Evolutionary conservation across 2,329 filamentous ascomycete species (phyloP), one percentile per base, ranked within the genome.

Genomic region (Ophiostoma sp.): DNA sequence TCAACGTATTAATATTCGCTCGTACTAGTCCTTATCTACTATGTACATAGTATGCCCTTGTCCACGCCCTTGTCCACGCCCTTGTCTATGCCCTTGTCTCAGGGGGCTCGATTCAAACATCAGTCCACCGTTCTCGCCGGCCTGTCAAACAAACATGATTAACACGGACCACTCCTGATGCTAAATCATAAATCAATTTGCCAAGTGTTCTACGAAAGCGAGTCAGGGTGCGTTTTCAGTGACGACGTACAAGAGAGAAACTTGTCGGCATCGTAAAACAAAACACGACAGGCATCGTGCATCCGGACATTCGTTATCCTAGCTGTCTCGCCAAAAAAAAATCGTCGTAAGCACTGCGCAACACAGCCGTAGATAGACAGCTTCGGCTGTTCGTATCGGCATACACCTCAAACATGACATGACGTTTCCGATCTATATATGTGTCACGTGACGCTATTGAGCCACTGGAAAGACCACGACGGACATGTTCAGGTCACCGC

Each of bases 91-190:
- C 23, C 52, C 52, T 57, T 57, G 52, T 57, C 52, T 31, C 57
- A 62, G 57, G 57, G 54, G 27, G 27, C 27, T 62, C 15, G 57
- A 62, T 62, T 17, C 57, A 62, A 62, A 62, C 57, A 31, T 33
- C 23, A 33, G 27, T 35, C 57, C 27, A 62, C 52, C n/a, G 52
- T 33, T 62, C 27, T 62, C 27, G 52, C 52, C 52, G 23, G 13
- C 8, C 4, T 33, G 57, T 62, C 57, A 62, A 62, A 62, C 27
- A 62, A 62, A 62, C 27, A 33, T 62, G 23, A 35, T 62, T 33
- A 33, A 62, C 27, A 62, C 27, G 27, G 27, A 20, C 57, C 57
- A 62, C 27, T 33, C 57, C 57, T 13, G 23, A 33, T 62, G 57
- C 23, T 57, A 27, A 57, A 27, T 31, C 13, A 20, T 57, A 57